Evolutionary conservation across 1,139 yeast species (phyloP).

Genomic region (Blastobotrys serpentis): DNA sequence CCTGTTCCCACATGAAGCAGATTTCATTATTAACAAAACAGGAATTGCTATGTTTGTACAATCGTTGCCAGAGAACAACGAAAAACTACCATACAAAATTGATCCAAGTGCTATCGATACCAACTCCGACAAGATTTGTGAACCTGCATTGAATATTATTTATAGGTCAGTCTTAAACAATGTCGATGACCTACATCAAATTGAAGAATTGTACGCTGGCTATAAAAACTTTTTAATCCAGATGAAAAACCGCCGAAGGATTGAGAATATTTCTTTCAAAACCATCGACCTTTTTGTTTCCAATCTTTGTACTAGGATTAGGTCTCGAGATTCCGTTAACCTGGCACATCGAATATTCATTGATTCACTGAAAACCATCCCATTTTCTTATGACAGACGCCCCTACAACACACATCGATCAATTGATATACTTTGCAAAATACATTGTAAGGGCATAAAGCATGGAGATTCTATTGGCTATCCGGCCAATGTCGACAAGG

Average conservation of each 20-base stretch:
- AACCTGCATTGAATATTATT: constrained; percentile 22
- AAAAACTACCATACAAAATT: neutral
- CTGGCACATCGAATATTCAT: constrained; percentile 28
- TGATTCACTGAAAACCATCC: constrained; percentile 25
- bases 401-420: constrained; percentile 15
- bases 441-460: constrained; percentile 17
- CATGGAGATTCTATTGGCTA: constrained; percentile 12
- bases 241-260: constrained; percentile 6
- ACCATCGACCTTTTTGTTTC: constrained; percentile 31
- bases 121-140: neutral
- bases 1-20: constrained; percentile 16
- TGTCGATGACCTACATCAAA: constrained; percentile 19
- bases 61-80: neutral
- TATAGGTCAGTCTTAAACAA: constrained; percentile 31
- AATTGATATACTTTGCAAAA: constrained; percentile 14
- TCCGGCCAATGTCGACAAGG: constrained; percentile 21
- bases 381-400: constrained; percentile 16
- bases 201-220: constrained; percentile 21
- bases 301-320: constrained; percentile 23
- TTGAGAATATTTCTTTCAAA: constrained; percentile 12
- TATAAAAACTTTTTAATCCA: constrained; percentile 20
- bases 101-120: neutral
- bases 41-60: neutral
- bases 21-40: neutral
- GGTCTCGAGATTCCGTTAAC: constrained; percentile 20